phyloP scores from a whole-genome alignment of 2,329 filamentous ascomycete genomes.

The Aspergillus novoparasiticus region DNA sequence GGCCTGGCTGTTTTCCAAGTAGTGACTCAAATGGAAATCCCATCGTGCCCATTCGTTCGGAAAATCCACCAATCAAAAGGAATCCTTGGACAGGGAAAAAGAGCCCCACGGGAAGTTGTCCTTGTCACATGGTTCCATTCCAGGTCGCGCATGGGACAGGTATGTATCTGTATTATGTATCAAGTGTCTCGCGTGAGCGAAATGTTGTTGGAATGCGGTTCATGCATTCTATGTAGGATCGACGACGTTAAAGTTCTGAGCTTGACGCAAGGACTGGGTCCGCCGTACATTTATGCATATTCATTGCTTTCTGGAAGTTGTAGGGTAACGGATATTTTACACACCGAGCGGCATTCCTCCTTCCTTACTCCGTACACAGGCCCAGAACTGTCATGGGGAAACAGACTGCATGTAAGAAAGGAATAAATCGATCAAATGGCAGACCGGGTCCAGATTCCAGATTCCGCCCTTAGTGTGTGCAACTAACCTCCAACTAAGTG shows the following conservation, averaged over 20 bases:
- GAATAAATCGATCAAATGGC: neutral
- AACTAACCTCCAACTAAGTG: slow-evolving; percentile 1
- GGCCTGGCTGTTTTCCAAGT: neutral
- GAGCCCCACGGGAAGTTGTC: neutral
- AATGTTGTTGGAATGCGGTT: neutral
- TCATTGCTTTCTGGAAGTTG: neutral
- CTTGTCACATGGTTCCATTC: neutral
- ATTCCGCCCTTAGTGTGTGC: neutral
- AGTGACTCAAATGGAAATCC: slow-evolving; percentile 3
- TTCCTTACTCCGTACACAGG: neutral
- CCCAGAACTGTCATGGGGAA: neutral
- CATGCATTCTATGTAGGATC: neutral
- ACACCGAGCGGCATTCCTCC: neutral
- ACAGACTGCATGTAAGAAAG: neutral
- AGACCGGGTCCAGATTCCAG: neutral
- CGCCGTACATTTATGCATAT: neutral
- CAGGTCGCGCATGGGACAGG: neutral
- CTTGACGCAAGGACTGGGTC: neutral
- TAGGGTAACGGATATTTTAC: neutral
- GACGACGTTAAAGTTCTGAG: neutral
- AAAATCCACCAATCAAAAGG: slow-evolving; percentile 2
- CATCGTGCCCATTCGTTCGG: slow-evolving; percentile 11
- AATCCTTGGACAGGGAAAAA: neutral
- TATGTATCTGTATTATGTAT: neutral
- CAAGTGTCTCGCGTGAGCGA: neutral